Evolutionary conservation across 306 rosid genomes (phyloP), one percentile per base, ranked within the genome.

Genomic region (Carpinus fangiana): DNA sequence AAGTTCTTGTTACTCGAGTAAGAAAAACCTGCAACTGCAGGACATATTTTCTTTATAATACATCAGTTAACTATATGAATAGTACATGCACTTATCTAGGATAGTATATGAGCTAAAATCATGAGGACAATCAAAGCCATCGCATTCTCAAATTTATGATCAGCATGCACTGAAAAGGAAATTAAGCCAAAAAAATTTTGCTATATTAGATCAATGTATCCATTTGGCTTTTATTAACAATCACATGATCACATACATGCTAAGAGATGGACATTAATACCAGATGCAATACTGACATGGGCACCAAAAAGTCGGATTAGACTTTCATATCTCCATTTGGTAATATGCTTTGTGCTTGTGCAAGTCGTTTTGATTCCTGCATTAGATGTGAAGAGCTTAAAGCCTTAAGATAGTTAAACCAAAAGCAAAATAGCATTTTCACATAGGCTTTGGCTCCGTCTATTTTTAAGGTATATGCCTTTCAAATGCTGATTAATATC

Each of bases 301-400:
- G 23, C 75, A 74, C 62, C 85, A 78, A 94, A 70, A 82, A 85
- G 88, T 94, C 96, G 5, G 83, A 47, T 80, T 92, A 87, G 72
- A 90, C 92, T 87, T 93, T 92, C 85, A 83, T 76, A 81, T 94
- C 97, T 76, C 98, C 98, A 82, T 94, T 92, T 41, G 96, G 91
- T 18, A 92, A 81, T 72, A 51, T 83, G 81, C 84, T 89, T 71
- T 90, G 98, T 57, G 93, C 86, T 75, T 92, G 97, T 21, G 91
- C 93, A 55, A 85, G 85, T 73, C 93, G 89, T 85, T 94, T 92
- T 77, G 80, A 61, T 81, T 94, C 97, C 98, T 94, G 90, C 82
- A 88, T 52, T 41, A 62, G 21, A 68, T 57, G 65, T 52, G 82
- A 76, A 34, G 74, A 80, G 45, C 23, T 53, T 78, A 59, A 73